Percentiles rank a stretch among this genome's conserved stretches.
Evolutionary conservation across 768 basidiomycete genomes (phyloP).

Genomic region (Calocybe gangraenosa): DNA sequence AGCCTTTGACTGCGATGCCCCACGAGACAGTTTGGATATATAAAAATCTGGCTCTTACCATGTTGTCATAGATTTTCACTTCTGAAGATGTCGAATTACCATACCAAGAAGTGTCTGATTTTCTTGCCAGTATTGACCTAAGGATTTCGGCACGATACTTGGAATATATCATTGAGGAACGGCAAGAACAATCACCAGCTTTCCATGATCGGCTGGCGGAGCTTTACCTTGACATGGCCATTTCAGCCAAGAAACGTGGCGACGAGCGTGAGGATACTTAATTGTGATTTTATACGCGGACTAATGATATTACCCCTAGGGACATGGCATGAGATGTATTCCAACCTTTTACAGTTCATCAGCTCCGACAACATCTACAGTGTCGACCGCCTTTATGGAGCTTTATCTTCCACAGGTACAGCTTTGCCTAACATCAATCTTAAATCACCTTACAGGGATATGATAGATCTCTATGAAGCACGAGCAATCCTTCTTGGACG

Average conservation of each 20-base stretch:
- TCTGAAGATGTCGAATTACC: conserved; percentile 94
- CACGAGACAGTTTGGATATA: too few species aligned
- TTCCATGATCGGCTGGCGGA: conserved; percentile 92
- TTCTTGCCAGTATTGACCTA: conserved; percentile 68
- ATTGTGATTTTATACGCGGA: not conserved
- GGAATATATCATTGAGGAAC: conserved; percentile 77
- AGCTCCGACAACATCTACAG: conserved; percentile 64
- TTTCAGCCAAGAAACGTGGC: conserved; percentile 50
- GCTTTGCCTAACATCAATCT: conserved; percentile 1
- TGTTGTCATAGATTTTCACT: conserved; percentile 77
- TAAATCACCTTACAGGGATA: not conserved
- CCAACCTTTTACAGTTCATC: conserved; percentile 77
- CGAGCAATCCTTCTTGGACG: conserved; percentile 89
- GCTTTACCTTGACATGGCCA: conserved; percentile 72
- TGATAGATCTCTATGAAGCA: conserved; percentile 80
- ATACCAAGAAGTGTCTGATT: conserved; percentile 66
- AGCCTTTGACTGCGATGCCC: not conserved
- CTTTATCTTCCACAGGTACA: conserved; percentile 79
- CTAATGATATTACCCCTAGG: conserved; percentile 28
- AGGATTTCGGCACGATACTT: conserved; percentile 75
- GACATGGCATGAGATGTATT: conserved; percentile 46
- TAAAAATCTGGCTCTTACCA: too few species aligned
- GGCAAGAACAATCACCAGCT: conserved; percentile 56
- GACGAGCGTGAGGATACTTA: conserved; percentile 46
- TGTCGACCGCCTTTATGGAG: conserved; percentile 74